These are phyloP conservation scores for Apostasia shenzhenica DNA, from an alignment of 106 monocot species.

Conservation along the genomic window DNA sequence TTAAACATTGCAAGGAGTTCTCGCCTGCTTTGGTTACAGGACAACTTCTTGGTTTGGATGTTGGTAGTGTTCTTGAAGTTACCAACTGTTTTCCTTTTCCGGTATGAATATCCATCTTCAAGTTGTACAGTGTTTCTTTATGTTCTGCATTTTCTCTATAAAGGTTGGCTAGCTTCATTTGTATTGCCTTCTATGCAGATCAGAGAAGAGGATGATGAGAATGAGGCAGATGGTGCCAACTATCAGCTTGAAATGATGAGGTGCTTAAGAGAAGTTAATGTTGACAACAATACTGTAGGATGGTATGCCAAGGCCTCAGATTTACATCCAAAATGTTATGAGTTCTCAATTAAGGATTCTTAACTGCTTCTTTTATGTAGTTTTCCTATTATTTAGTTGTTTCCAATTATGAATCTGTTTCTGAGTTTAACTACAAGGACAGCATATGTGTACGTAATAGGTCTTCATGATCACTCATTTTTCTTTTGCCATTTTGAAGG, in stretches of 20 bases:
- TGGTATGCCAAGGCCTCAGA: constrained; percentile 43
- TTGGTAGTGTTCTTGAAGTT: constrained; percentile 93
- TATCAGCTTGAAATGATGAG: constrained; percentile 99
- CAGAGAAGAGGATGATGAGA: constrained; percentile 92
- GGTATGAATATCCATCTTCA: constrained; percentile 4
- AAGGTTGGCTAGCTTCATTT: neutral
- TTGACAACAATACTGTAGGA: constrained; percentile 98
- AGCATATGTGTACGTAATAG: too few relatives aligned
- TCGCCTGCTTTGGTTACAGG: constrained; percentile 88
- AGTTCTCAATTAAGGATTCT: too few relatives aligned
- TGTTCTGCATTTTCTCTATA: constrained; percentile 1
- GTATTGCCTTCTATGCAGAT: constrained; percentile 29
- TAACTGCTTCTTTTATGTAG: too few relatives aligned
- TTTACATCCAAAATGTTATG: too few relatives aligned
- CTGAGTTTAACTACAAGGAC: too few relatives aligned
- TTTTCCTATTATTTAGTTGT: too few relatives aligned
- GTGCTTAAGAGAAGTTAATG: constrained; percentile 94
- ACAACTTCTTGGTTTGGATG: constrained; percentile 95
- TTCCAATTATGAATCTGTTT: too few relatives aligned
- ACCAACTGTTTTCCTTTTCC: constrained; percentile 99
- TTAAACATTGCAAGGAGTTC: constrained; percentile 95
- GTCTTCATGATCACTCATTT: too few relatives aligned
- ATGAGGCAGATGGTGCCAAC: constrained; percentile 96
- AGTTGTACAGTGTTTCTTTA: neutral
- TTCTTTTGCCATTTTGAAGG: too few relatives aligned